Evolutionary conservation across 176 grass and related monocot species (phyloP), one percentile per base, ranked within the genome.

Genomic region (Carex scoparia): DNA sequence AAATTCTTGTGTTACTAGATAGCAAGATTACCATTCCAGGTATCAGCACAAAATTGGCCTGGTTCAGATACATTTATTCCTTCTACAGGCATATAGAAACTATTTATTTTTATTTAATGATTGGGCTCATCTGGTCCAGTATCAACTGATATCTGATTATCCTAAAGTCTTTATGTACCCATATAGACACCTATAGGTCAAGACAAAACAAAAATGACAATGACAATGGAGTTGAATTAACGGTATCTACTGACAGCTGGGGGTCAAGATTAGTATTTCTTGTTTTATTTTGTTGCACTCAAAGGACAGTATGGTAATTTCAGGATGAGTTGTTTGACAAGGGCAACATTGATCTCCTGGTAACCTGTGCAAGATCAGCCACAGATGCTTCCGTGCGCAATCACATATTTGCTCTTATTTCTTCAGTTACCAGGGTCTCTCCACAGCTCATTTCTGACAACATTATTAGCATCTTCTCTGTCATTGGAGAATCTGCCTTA

Each of bases 401-500:
- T 62, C 89, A 89, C 90, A 85, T 86, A 31, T 95, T 98, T 87
- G 87, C 80, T 1, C 87, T 98, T 85, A 82, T 98, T 56, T 91
- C 95, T 86, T 98, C 95, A 77, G 72, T 92, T 48, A 64, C 91
- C 69, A 98, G 86, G 80, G 74, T 91, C 85, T 92, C 77, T 69
- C 91, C 91, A 28, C 61, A 84, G 14, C 75, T 90, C 60, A 78
- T 98, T 81, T 92, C 93, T 79, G 93, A 92, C 79, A 93, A 78
- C 57, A 92, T 95, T 75, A 64, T 89, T 58, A 86, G 91, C 84
- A 86, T 98, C 63, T 98, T 95, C 89, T 86, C 90, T 11, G 81
- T 89, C 71, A 93, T 98, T 68, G 95, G 95, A 38, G 93, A 88
- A 86, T 88, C 78, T 94, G 88, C 88, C n/a, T 69, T 95, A 71